Evolutionary conservation across 2,329 filamentous ascomycete species (phyloP).

Genomic region (Septoria petroselini): DNA sequence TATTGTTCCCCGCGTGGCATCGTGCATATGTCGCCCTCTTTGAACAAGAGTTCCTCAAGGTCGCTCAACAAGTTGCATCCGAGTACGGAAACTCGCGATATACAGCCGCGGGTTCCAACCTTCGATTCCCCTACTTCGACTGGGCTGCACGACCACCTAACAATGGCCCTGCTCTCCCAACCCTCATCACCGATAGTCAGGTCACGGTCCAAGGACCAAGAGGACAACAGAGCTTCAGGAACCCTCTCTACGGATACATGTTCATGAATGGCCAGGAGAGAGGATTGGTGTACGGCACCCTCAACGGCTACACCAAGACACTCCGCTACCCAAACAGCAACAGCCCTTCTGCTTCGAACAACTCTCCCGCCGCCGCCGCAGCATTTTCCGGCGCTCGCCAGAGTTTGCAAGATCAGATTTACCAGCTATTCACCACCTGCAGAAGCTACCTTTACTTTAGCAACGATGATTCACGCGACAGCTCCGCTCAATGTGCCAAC

Average conservation of each 20-base stretch:
- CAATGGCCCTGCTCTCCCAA: constrained; percentile 20
- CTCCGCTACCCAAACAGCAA: constrained; percentile 31
- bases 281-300: constrained; percentile 25
- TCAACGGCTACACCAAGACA: constrained; percentile 26
- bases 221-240: constrained; percentile 24
- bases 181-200: constrained; percentile 23
- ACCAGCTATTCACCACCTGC: constrained; percentile 30
- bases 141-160: constrained; percentile 26
- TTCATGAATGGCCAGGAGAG: constrained; percentile 22
- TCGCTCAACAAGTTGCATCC: constrained; percentile 23
- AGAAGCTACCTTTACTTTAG: constrained; percentile 28
- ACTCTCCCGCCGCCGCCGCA: constrained; percentile 17
- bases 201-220: constrained; percentile 29
- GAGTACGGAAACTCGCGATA: constrained; percentile 20
- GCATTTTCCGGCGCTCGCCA: constrained; percentile 24
- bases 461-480: constrained; percentile 26
- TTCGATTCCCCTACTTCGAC: constrained; percentile 35
- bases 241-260: constrained; percentile 34
- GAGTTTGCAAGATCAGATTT: constrained; percentile 30
- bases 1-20: constrained; percentile 33
- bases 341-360: constrained; percentile 18
- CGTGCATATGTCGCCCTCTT: constrained; percentile 32
- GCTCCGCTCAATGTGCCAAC: constrained; percentile 27
- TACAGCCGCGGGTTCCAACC: constrained; percentile 23
- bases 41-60: constrained; percentile 30